Evolutionary conservation across 73 alveolate genomes (phyloP).

Genomic region (Tetrahymena elliotti): DNA sequence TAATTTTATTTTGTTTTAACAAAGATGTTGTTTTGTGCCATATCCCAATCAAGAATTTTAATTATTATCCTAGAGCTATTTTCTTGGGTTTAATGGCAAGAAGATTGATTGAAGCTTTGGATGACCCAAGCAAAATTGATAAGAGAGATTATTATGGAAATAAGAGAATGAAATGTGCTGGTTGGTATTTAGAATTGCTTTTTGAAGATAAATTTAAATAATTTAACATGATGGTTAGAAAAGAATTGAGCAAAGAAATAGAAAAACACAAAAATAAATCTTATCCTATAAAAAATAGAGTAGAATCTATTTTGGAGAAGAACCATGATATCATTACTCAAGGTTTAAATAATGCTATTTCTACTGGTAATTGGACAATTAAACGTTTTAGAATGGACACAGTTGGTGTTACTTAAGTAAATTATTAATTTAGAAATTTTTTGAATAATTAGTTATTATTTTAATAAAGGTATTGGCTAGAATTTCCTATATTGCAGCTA

Average conservation of each 20-base stretch:
- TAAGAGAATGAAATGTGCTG: conserved; percentile 98
- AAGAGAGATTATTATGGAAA: conserved; percentile 99
- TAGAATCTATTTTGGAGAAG: conserved; percentile 16
- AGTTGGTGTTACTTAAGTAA: conserved; percentile 91
- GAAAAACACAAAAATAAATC: conserved; percentile 50
- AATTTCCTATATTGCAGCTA: conserved; percentile 73
- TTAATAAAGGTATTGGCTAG: not conserved
- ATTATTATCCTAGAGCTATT: conserved; percentile 70
- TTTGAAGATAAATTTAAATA: conserved; percentile 96
- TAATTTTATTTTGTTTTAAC: not conserved
- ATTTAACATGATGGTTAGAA: conserved; percentile 52
- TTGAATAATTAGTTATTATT: not conserved
- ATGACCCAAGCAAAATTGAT: conserved; percentile 79
- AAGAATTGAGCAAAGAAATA: conserved; percentile 70
- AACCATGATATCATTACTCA: conserved; percentile 45
- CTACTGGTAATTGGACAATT: conserved; percentile 97
- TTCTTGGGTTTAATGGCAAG: conserved; percentile 92
- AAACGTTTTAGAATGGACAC: conserved; percentile 97
- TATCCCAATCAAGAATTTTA: conserved; percentile 69
- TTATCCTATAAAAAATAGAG: conserved; percentile 45
- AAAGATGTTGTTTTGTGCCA: conserved; percentile 72
- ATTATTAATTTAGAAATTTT: not conserved
- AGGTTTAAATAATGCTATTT: conserved; percentile 84
- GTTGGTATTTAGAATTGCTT: conserved; percentile 85
- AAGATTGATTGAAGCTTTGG: conserved; percentile 87